These are phyloP conservation scores for Calocybe indica DNA, from an alignment of 768 basidiomycete species.

Conservation along the genomic window DNA sequence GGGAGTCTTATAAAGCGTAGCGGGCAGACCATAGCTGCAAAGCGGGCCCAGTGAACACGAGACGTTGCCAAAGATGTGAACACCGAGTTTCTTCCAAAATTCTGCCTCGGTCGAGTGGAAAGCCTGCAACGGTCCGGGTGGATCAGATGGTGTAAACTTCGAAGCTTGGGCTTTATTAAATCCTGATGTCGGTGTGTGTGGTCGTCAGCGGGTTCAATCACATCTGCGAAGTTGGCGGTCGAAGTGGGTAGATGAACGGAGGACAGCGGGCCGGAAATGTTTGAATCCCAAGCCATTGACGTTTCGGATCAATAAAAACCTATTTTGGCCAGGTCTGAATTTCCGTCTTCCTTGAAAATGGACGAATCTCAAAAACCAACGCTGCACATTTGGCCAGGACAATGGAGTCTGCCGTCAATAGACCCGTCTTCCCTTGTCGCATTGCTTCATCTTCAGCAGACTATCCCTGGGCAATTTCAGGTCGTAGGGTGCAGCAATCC, in stretches of 20 bases:
- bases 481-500: constrained; percentile 61
- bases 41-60: neutral
- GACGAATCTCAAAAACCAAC: constrained; percentile 14
- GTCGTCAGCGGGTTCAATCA: no score
- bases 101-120: constrained; percentile 2
- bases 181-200: no score
- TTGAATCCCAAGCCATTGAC: no score
- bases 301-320: no score
- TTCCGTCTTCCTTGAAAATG: neutral
- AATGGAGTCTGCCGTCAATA: constrained; percentile 59
- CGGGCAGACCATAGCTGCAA: neutral
- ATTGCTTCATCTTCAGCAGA: constrained; percentile 61
- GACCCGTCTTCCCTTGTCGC: constrained; percentile 64
- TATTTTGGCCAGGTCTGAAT: no score
- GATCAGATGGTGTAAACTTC: neutral
- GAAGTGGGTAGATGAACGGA: no score
- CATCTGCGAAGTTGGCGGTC: no score
- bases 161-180: no score
- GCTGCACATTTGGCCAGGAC: constrained; percentile 67
- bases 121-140: neutral
- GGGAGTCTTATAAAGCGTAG: constrained; percentile 7
- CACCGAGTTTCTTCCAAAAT: constrained; percentile 10
- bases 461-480: constrained; percentile 62
- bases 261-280: no score
- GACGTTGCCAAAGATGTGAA: neutral